Percentiles rank a stretch among this genome's conserved stretches.
phyloP scores from a whole-genome alignment of 768 basidiomycete genomes.

The Chiua virens region DNA sequence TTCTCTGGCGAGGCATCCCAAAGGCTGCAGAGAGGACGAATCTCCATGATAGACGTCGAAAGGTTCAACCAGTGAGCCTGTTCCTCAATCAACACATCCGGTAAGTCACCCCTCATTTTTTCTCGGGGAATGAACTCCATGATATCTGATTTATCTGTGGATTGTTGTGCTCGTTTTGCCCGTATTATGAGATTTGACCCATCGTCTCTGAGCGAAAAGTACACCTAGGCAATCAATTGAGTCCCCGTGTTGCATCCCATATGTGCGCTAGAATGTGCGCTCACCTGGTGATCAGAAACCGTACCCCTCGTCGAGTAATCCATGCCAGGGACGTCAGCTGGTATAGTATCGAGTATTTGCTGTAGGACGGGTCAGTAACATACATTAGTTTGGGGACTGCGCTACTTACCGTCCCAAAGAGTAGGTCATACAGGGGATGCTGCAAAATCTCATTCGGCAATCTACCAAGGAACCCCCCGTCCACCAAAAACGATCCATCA shows the following conservation, averaged over 20 bases:
- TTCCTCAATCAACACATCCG: conserved; percentile 16
- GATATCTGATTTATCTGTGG: neutral
- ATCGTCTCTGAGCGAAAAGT: conserved; percentile 6
- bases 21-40: conserved; percentile 22
- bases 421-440: conserved; percentile 10
- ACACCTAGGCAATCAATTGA: conserved; percentile 2
- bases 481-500: conserved; percentile 22
- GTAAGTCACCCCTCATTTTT: conserved; percentile 25
- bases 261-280: neutral
- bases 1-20: conserved; percentile 28
- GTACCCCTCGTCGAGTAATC: conserved; percentile 19
- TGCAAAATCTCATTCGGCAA: conserved; percentile 11
- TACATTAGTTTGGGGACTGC: rapidly evolving
- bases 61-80: conserved; percentile 33
- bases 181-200: conserved; percentile 6
- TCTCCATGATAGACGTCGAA: conserved; percentile 21
- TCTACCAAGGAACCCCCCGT: conserved; percentile 20
- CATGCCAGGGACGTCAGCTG: conserved; percentile 22
- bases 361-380: conserved; percentile 3
- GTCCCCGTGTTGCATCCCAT: neutral
- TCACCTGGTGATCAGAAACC: conserved; percentile 19
- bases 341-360: conserved; percentile 16
- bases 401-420: conserved; percentile 22
- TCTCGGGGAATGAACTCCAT: conserved; percentile 24
- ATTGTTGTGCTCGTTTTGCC: neutral